Base-by-base conservation (phyloP, 495 filamentous ascomycete genomes). In the Hyaloscypha bicolor region DNA sequence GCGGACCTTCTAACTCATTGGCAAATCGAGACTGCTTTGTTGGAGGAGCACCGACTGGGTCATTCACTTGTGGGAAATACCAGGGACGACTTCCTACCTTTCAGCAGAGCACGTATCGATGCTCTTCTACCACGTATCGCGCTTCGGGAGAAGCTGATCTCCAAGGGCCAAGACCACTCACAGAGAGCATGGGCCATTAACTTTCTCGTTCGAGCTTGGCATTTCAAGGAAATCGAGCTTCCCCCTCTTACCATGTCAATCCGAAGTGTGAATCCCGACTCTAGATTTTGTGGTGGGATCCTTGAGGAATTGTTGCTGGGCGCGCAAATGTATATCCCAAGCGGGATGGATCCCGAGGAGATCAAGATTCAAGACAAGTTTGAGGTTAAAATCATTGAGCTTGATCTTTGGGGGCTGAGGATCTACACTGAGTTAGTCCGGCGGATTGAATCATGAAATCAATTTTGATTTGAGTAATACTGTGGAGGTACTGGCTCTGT, bases 1-100 rank as follows among this genome's bases (percentile, higher is more conserved):
- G 78, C 79, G 19, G 95, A 99, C 75, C 76, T 98, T 68, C 79
- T 97, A n/a, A 81, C 86, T 0, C 93, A 97, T 76, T 97, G 93
- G 84, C 94, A 98, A 72, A 93, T 99, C 69, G 89, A 96, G 76
- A 88, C 92, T 0, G 90, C 90, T 0, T 74, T 98, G 48, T 83
- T 88, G 9, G 85, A 91, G 73, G 93, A 95, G 78, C 77, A 82
- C 22, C 76, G 79, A 37, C 80, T 80, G 8, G 86, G 86, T 14
- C 71, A 78, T 5, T 81, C 77, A 29, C 82, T 92, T 42, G 73
- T 85, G 45, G 83, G 79, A 30, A 75, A 69, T 37, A 73, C 62
- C 3, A 60, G 72, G n/a, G 71, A 79, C 16, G 66, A 72, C 37
- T 82, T 80, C 70, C 82, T 95, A 16, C 90, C 91, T 5, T 96